Evolutionary conservation across 2,329 filamentous ascomycete species (phyloP).

Genomic region (Furcasterigmium sp.): DNA sequence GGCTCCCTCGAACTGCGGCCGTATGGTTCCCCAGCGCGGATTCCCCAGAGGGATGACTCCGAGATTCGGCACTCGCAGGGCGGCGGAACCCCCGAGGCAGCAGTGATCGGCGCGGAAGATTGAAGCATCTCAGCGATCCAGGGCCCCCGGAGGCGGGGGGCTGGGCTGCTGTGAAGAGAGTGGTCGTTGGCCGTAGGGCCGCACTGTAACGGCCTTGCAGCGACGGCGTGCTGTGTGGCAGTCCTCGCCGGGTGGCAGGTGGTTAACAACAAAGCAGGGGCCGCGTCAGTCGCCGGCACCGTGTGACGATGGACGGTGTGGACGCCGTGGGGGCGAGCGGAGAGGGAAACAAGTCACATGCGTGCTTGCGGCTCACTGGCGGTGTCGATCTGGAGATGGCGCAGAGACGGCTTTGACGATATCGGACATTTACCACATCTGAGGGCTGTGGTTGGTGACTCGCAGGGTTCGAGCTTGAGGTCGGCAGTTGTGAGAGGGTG

Average conservation of each 20-base stretch:
- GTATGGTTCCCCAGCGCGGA: neutral
- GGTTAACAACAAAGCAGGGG: neutral
- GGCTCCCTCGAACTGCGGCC: no score
- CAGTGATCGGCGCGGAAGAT: conserved; percentile 9
- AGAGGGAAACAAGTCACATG: neutral
- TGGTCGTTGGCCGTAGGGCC: no score
- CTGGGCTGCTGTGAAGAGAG: no score
- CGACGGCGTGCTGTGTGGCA: no score
- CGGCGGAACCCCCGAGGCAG: neutral
- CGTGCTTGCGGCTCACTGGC: neutral
- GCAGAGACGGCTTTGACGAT: neutral
- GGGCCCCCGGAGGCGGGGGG: neutral
- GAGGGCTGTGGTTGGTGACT: neutral
- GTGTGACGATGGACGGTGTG: neutral
- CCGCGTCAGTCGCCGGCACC: neutral
- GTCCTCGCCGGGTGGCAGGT: no score
- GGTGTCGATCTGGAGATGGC: neutral
- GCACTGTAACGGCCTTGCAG: neutral
- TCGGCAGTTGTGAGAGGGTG: no score
- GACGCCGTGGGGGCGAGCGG: neutral
- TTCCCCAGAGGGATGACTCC: neutral
- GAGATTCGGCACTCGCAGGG: neutral
- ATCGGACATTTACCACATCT: neutral
- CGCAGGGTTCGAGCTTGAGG: no score
- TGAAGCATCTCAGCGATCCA: neutral